Base-by-base conservation (phyloP, 352 stramenopile genomes). In the Phytophthora pinifolia region DNA sequence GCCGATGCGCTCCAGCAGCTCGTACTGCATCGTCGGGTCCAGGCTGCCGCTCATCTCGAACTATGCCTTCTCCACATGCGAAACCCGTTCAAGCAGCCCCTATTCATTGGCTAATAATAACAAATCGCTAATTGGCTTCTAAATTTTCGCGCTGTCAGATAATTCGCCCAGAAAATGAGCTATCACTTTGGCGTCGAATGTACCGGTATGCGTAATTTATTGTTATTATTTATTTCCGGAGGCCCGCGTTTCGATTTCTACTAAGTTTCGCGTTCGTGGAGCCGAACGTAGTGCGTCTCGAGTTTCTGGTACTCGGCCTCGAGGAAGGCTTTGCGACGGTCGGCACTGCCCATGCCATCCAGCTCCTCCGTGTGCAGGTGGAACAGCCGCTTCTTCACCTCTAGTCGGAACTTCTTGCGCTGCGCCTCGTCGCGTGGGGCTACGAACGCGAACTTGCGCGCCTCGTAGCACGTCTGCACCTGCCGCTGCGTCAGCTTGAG, bases 351-450 rank as follows among this genome's bases (percentile, higher is more conserved):
- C 81, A 91, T 91, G 33, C 55, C 79, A 34, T 92, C 83, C 30
- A 94, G 42, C 27, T 93, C 83, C 47, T 92, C 85, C 10, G 56
- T 64, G 43, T 92, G 73, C 29, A 77, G 52, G 46, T 70, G 79
- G 50, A 85, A 83, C 36, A 94, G 75, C 22, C 85, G 83, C 60
- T 85, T 86, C 63, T 94, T 94, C 36, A 94, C 76, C 61, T 94
- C 81, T 4, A 93, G 59, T 0, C 83, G 79, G 61, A 73, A 94
- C 32, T 76, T 77, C 50, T 86, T 92, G 65, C 52, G 65, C 47
- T 75, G 61, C 17, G 58, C 57, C 9, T 83, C 74, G 63, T 94
- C 70, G 14, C 18, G 57, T 6, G 55, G 50, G 54, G 86, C 62
- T 12, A 93, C 50, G 27, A 84, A 80, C 7, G 67, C 44, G 46